Base-by-base conservation (phyloP, 1,139 yeast genomes). In the Hemisphaericaspora xylanilytica region DNA sequence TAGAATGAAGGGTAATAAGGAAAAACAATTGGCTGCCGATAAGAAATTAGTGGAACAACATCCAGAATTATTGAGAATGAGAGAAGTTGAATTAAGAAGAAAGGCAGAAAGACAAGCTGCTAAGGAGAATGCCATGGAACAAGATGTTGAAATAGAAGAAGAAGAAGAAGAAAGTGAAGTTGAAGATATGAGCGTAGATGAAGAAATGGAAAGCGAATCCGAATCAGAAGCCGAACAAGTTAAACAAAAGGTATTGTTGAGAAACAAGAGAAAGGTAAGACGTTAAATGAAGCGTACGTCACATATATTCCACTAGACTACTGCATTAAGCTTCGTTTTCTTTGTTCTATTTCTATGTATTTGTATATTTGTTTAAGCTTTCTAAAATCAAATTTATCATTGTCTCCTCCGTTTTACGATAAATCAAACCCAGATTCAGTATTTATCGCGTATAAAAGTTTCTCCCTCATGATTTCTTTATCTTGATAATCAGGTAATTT, bases 1-100 rank as follows among this genome's bases (percentile, higher is more conserved):
- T 71, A 87, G 98, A 81, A 92, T 92, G 99, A 87, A 86, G 69
- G 97, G 97, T 50, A 92, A 94, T 70, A 85, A 83, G 67, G 96
- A 86, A 53, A 80, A 81, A 65, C 85, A 85, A 63, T 73, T 88
- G 59, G 88, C 82, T 45, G 75, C 86, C 46, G 98, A 92, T 68
- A 82, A 81, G 72, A 87, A 87, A 67, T 75, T 92, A 60, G 94
- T 92, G 37, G 96, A 83, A 58, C 71, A 78, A 44, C 80, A 92
- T 68, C 96, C 96, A 50, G 96, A 86, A 61, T 72, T 92, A 61
- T 76, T 92, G 70, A 84, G 81, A 67, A 79, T 88, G 78, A 83
- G 97, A 74, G 97, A 87, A 33, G 96, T 90, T 45, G 97, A 90
- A 70, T 69, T 88, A 52, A 82, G 88, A 60, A 80, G 88, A 63